These are phyloP conservation scores for Hypoxylon lienhwacheense DNA, from an alignment of 495 filamentous ascomycete species.

Conservation along the genomic window DNA sequence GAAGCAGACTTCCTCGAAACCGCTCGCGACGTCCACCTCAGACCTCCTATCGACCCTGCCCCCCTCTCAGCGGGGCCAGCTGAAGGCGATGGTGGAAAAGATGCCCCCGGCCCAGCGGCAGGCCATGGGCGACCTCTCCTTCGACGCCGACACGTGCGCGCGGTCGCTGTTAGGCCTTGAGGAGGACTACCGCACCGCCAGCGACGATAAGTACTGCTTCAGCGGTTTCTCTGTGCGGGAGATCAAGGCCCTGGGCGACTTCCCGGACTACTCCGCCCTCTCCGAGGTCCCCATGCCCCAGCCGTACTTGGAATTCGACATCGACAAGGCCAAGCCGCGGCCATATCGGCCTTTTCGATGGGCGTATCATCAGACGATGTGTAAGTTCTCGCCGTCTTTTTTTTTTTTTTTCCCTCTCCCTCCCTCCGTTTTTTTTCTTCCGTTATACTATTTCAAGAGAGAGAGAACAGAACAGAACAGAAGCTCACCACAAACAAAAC, in stretches of 20 bases:
- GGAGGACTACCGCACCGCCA: constrained; percentile 39
- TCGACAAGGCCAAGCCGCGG: constrained; percentile 64
- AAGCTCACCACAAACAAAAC: too few relatives aligned
- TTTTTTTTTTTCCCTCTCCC: too few relatives aligned
- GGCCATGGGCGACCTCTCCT: constrained; percentile 22
- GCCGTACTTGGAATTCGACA: constrained; percentile 63
- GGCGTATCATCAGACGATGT: constrained; percentile 93
- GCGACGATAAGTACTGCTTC: constrained; percentile 39
- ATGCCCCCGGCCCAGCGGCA: constrained; percentile 21
- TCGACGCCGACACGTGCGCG: constrained; percentile 15
- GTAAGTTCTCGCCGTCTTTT: constrained; percentile 57
- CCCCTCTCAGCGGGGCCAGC: constrained; percentile 40
- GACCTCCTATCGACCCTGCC: constrained; percentile 22
- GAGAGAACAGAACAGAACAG: too few relatives aligned
- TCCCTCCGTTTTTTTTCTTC: too few relatives aligned
- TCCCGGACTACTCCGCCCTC: constrained; percentile 78
- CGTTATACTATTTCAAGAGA: too few relatives aligned
- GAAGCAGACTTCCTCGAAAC: constrained; percentile 27
- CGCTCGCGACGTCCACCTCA: constrained; percentile 16
- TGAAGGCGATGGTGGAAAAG: constrained; percentile 32
- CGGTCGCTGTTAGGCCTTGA: constrained; percentile 27
- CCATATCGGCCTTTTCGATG: constrained; percentile 83
- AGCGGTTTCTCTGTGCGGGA: constrained; percentile 65
- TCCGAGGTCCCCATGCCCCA: constrained; percentile 77
- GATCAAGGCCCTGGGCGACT: constrained; percentile 72